phyloP scores from a whole-genome alignment of 768 basidiomycete species.

The Fistulinella prunicolor region DNA sequence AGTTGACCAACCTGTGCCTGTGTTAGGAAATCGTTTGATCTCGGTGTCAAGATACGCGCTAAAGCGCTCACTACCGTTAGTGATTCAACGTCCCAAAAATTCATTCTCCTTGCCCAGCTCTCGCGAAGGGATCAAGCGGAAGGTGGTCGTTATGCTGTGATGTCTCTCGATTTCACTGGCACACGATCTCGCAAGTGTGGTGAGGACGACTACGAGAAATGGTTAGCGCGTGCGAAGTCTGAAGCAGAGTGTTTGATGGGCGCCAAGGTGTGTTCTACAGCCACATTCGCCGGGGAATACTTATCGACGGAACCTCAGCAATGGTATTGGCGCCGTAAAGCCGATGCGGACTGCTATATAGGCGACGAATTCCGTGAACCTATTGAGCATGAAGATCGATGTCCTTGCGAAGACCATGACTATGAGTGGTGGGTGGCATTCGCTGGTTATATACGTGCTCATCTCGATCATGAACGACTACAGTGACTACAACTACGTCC shows the following conservation, averaged over 20 bases:
- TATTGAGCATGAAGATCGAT: conserved; percentile 76
- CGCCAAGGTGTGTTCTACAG: conserved; percentile 62
- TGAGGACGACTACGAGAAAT: conserved; percentile 74
- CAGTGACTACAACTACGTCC: conserved; percentile 89
- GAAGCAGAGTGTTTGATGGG: conserved; percentile 88
- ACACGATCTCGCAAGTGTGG: conserved; percentile 67
- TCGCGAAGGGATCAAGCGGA: conserved; percentile 53
- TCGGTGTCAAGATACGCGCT: conserved; percentile 70
- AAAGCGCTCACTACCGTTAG: conserved; percentile 83
- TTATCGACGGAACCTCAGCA: conserved; percentile 50
- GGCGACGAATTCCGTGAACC: conserved; percentile 89
- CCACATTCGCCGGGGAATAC: not conserved
- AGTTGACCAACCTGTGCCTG: not conserved
- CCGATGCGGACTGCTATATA: conserved; percentile 82
- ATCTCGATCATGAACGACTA: not conserved
- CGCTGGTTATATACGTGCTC: not conserved
- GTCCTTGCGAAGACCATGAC: conserved; percentile 81
- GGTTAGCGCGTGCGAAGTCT: conserved; percentile 73
- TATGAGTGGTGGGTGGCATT: conserved; percentile 79
- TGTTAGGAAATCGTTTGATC: conserved; percentile 63
- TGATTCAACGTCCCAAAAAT: conserved; percentile 96
- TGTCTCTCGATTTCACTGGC: conserved; percentile 81
- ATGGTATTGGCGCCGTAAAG: conserved; percentile 88
- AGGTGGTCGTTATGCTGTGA: conserved; percentile 61
- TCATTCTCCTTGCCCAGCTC: conserved; percentile 81